Conservation (phyloP, 2,329 filamentous ascomycete genomes). For the Trichoderma simmonsii region DNA sequence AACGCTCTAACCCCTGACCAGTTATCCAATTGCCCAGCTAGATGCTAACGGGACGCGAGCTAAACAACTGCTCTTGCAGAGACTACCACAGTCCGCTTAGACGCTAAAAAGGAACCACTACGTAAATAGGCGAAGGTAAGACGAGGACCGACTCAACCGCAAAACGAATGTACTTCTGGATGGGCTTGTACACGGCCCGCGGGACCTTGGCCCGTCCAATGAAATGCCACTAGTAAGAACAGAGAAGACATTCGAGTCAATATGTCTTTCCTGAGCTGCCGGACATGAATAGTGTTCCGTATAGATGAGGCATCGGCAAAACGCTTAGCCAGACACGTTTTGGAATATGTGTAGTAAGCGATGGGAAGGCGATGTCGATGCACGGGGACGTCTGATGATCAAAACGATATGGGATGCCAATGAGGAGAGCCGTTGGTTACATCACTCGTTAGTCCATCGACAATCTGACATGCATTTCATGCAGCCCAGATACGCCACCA, state of each 20-base stretch:
- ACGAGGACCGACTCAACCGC: background rate
- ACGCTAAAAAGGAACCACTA: background rate
- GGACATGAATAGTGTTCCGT: background rate
- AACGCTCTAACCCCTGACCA: background rate
- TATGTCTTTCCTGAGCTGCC: background rate
- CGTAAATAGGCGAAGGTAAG: background rate
- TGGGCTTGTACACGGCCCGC: background rate
- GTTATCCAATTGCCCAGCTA: background rate
- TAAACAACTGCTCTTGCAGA: background rate
- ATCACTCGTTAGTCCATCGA: slow-evolving; percentile 8
- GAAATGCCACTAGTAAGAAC: background rate
- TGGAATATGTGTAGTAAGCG: background rate
- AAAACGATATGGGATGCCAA: background rate
- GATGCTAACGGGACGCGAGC: background rate
- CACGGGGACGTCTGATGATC: slow-evolving; percentile 1
- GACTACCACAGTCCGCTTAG: background rate
- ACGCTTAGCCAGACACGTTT: background rate
- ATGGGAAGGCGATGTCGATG: background rate
- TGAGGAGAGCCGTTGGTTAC: background rate
- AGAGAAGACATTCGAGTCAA: background rate
- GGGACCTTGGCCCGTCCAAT: background rate
- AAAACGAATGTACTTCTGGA: background rate
- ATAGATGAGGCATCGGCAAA: background rate
- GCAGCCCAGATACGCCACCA: slow-evolving; percentile 6
- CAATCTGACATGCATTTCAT: slow-evolving; percentile 16